Evolutionary conservation across 257 asterid genomes (phyloP).

Genomic region (Solanum pimpinellifolium): DNA sequence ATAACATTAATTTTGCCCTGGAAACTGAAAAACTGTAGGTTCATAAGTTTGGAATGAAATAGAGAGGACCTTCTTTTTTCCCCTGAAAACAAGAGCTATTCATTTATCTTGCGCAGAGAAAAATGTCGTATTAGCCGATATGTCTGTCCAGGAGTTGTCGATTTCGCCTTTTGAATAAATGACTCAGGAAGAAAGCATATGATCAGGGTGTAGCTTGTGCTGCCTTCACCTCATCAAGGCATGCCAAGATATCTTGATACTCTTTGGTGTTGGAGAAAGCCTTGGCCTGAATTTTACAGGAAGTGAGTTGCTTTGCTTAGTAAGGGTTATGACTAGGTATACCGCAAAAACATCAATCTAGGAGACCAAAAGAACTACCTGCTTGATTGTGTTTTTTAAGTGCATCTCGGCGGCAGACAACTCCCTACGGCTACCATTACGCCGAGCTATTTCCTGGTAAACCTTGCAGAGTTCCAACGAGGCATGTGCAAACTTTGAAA

Average conservation of each 20-base stretch:
- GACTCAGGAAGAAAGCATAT: background rate
- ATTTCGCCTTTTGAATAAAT: background rate
- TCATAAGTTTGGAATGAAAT: background rate
- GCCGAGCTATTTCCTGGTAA: conserved; percentile 44
- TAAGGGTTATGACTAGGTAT: background rate
- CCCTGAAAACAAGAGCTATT: background rate
- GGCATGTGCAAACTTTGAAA: conserved; percentile 67
- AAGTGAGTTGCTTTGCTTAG: background rate
- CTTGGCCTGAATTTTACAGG: conserved; percentile 26
- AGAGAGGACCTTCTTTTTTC: background rate
- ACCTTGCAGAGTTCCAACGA: conserved; percentile 73
- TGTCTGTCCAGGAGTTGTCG: background rate
- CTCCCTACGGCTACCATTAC: conserved; percentile 39
- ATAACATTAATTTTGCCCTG: background rate
- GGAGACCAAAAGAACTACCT: conserved; percentile 10
- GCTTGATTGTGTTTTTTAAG: conserved; percentile 64
- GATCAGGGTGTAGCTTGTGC: conserved; percentile 13
- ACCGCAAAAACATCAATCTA: background rate
- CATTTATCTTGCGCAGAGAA: background rate
- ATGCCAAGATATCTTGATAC: conserved; percentile 37
- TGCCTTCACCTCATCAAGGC: conserved; percentile 50
- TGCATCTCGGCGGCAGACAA: conserved; percentile 86
- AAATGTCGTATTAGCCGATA: background rate
- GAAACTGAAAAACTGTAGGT: background rate
- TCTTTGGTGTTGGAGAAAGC: conserved; percentile 43